These are phyloP conservation scores for Cercospora citrullina DNA, from an alignment of 2,329 filamentous ascomycete genomes.

Conservation along the genomic window DNA sequence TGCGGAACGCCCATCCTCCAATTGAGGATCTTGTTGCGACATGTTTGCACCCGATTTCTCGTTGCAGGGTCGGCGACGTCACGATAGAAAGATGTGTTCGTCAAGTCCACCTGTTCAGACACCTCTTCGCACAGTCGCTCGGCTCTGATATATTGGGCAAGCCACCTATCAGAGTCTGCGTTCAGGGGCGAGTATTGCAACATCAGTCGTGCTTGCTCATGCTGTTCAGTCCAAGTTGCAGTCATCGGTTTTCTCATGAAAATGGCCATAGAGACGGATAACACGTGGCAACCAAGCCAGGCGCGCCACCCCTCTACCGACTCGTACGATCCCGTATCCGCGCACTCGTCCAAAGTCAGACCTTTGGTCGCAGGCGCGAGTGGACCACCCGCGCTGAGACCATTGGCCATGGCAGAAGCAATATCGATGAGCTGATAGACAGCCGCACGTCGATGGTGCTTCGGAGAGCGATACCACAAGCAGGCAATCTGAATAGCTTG, in stretches of 20 bases:
- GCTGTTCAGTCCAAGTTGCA: conserved; percentile 25
- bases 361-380: conserved; percentile 2
- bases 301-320: conserved; percentile 22
- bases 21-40: conserved; percentile 29
- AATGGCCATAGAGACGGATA: conserved; percentile 19
- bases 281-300: conserved; percentile 27
- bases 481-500: conserved; percentile 73
- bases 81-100: conserved; percentile 14
- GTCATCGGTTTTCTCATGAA: conserved; percentile 20
- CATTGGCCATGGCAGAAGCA: conserved; percentile 74
- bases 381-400: conserved; percentile 66
- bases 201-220: conserved; percentile 28
- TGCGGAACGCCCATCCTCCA: conserved; percentile 32
- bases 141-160: conserved; percentile 32
- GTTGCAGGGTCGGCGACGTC: conserved; percentile 28
- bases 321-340: conserved; percentile 11
- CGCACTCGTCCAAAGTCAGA: not conserved
- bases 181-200: conserved; percentile 24
- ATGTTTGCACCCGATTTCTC: conserved; percentile 24
- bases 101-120: conserved; percentile 24
- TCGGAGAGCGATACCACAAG: conserved; percentile 79
- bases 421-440: conserved; percentile 82
- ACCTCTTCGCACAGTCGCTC: conserved; percentile 32
- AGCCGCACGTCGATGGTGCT: conserved; percentile 78
- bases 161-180: conserved; percentile 23